Conservation (phyloP, 2,329 filamentous ascomycete species). For the Cordyceps pruinosa region DNA sequence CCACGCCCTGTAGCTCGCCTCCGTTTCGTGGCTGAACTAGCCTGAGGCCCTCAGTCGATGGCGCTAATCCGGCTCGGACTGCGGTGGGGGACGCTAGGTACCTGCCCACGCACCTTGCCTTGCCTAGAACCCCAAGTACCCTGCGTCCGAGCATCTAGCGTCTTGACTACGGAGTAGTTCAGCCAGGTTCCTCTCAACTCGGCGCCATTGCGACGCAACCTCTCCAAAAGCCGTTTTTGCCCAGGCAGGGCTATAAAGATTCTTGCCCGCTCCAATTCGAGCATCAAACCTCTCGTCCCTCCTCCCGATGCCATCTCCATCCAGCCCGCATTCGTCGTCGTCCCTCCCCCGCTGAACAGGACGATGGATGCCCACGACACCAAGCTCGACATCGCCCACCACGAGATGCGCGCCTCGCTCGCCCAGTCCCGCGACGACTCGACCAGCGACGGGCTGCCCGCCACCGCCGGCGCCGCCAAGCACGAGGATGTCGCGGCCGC, state of each 20-base stretch:
- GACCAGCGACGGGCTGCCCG: background rate
- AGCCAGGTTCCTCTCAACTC: background rate
- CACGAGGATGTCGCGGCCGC: slow-evolving; percentile 6
- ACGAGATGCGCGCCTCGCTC: slow-evolving; percentile 5
- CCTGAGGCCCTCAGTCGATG: background rate
- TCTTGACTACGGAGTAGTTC: no score
- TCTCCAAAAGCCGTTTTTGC: background rate
- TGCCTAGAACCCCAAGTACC: no score
- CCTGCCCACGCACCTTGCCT: no score
- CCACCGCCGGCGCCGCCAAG: background rate
- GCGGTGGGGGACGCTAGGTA: no score
- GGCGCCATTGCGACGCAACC: background rate
- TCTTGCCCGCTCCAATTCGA: background rate
- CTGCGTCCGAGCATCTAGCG: no score
- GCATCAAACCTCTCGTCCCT: background rate
- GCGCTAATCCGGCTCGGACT: background rate
- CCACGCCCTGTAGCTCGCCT: background rate
- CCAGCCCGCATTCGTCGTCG: background rate
- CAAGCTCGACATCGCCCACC: slow-evolving; percentile 13
- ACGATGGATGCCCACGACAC: slow-evolving; percentile 4
- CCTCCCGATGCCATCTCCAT: background rate
- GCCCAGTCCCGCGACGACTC: background rate
- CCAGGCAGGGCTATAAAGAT: no score
- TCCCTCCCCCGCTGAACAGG: background rate
- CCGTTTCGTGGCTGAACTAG: background rate